Base-by-base conservation (phyloP, 768 basidiomycete genomes). In the Mycena galericulata region DNA sequence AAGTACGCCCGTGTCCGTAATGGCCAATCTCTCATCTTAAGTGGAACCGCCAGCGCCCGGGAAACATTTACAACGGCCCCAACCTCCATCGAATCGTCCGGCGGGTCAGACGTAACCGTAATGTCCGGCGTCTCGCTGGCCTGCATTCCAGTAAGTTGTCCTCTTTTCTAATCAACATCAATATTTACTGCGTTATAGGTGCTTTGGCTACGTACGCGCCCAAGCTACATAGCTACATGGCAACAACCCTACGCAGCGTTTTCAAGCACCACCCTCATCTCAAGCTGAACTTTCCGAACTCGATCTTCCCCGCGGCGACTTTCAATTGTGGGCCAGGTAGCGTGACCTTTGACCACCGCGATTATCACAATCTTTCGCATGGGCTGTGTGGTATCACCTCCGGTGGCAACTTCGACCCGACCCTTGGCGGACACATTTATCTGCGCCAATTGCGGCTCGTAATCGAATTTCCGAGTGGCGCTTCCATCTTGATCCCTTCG, bases 381-480 rank as follows among this genome's bases (percentile, higher is more conserved):
- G 59, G 57, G 41, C 67, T 66, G 20, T 72, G 71, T 45, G 64
- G 53, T 14, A 63, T 68, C 36, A 32, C 32, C 20, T 30, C 17
- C 27, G 45, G 62, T 17, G 64, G 56, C 34, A 26, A n/a, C 14
- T 55, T 30, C 24, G 55, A 30, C 32, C 4, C 49, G 63, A 70
- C 32, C 49, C 64, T 17, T 30, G 67, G n/a, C 54, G 69, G 29
- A 40, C 36, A 24, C 38, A 66, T 24, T 51, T 61, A 36, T 71
- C 65, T 71, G 26, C 49, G 67, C 34, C 65, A 62, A 36, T 68
- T 62, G n/a, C 59, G 62, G 20, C 45, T 68, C 18, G 55, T 49
- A 20, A 70, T 49, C 30, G 74, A 76, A 18, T 75, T 71, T 47
- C 75, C 47, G 10, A 49, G 47, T 26, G 47, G 47, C 47, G 47